phyloP scores from a whole-genome alignment of 129 eudicot genomes.

The Arctium lappa region DNA sequence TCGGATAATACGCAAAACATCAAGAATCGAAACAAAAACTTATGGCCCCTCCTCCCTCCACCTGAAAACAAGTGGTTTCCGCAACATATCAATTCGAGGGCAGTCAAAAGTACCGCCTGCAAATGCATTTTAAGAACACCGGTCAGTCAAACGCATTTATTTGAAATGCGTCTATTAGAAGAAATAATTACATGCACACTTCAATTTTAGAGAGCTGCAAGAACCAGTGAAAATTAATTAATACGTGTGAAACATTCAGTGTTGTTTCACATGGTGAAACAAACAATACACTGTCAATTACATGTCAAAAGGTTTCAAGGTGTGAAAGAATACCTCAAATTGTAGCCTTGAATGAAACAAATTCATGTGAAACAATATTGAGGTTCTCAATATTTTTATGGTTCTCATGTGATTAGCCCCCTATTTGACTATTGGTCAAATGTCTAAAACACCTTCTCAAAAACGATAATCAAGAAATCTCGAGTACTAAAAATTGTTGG shows the following conservation, averaged over 20 bases:
- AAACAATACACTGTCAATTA: no score
- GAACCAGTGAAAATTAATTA: not conserved
- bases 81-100: not conserved
- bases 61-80: slow-evolving; percentile 1
- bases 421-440: not conserved
- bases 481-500: no score
- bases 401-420: not conserved
- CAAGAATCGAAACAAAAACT: slow-evolving; percentile 13
- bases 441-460: not conserved
- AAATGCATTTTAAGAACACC: not conserved
- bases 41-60: slow-evolving; percentile 4
- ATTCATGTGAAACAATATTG: no score
- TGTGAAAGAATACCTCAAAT: no score
- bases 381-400: no score
- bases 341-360: no score
- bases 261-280: not conserved
- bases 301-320: not conserved
- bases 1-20: slow-evolving; percentile 21
- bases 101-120: slow-evolving; percentile 6
- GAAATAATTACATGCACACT: not conserved
- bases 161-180: not conserved
- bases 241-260: not conserved
- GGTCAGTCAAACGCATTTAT: not conserved
- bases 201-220: not conserved
- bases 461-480: no score